Percentiles rank a stretch among this genome's conserved stretches.
Conservation (phyloP, 176 grass and related monocot species). For the Poa pratensis region DNA sequence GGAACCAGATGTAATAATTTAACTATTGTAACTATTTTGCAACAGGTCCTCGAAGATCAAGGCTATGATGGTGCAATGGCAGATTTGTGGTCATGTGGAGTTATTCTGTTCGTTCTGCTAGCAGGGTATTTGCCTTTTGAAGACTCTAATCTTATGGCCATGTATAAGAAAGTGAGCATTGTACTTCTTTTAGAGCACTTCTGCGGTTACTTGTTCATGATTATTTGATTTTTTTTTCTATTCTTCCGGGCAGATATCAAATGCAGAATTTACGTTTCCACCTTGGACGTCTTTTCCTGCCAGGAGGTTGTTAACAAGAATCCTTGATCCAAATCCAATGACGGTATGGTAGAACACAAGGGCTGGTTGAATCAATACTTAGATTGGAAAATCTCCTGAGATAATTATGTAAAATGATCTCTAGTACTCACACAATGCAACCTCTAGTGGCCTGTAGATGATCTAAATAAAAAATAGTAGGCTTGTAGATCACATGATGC, state of each 20-base stretch:
- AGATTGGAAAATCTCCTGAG: not conserved
- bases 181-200: conserved; percentile 16
- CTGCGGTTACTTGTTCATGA: conserved; percentile 11
- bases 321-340: conserved; percentile 88
- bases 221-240: conserved; percentile 27
- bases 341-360: conserved; percentile 58
- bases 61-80: conserved; percentile 96
- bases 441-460: not conserved
- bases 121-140: conserved; percentile 99
- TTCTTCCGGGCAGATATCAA: conserved; percentile 64
- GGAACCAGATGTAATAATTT: not conserved
- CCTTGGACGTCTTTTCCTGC: conserved; percentile 89
- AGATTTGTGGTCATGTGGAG: conserved; percentile 99
- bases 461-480: not conserved
- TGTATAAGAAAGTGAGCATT: conserved; percentile 92
- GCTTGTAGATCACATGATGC: not conserved
- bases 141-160: conserved; percentile 87
- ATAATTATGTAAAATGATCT: conserved; percentile 26
- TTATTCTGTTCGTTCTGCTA: conserved; percentile 95
- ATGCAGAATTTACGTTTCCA: conserved; percentile 82
- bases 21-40: not conserved
- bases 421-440: not conserved
- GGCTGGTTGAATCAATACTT: conserved; percentile 33
- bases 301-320: conserved; percentile 93
- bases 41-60: conserved; percentile 91